Conservation (phyloP, 148 eudicot genomes). For the Rhododendron molle region DNA sequence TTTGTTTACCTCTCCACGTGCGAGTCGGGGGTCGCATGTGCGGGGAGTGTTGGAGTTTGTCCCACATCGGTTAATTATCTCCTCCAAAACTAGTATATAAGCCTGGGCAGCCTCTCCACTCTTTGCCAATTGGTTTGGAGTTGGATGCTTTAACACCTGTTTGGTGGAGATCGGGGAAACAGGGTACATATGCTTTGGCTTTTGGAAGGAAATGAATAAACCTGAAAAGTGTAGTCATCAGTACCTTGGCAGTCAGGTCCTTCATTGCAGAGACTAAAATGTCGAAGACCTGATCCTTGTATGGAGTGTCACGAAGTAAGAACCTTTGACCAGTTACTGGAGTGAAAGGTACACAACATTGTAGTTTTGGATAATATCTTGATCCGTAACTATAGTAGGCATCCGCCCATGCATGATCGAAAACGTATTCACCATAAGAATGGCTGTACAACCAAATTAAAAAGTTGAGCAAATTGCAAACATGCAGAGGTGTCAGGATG, state of each 20-base stretch:
- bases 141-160: too few species aligned
- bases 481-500: background rate
- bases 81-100: too few species aligned
- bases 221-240: background rate
- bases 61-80: too few species aligned
- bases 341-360: slow-evolving; percentile 88
- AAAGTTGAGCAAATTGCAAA: slow-evolving; percentile 12
- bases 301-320: slow-evolving; percentile 59
- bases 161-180: background rate
- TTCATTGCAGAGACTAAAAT: slow-evolving; percentile 73
- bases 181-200: background rate
- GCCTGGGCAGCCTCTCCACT: too few species aligned
- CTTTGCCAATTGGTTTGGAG: too few species aligned
- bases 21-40: too few species aligned
- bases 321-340: slow-evolving; percentile 95
- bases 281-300: slow-evolving; percentile 68
- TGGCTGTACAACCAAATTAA: slow-evolving; percentile 57
- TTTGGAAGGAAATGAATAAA: background rate
- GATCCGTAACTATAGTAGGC: slow-evolving; percentile 83
- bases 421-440: slow-evolving; percentile 94
- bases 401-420: slow-evolving; percentile 98
- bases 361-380: slow-evolving; percentile 93
- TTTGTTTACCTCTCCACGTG: too few species aligned
- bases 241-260: slow-evolving; percentile 75
- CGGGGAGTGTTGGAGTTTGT: too few species aligned